Conservation (phyloP, 768 basidiomycete species). For the Hortiboletus flavorubellus region DNA sequence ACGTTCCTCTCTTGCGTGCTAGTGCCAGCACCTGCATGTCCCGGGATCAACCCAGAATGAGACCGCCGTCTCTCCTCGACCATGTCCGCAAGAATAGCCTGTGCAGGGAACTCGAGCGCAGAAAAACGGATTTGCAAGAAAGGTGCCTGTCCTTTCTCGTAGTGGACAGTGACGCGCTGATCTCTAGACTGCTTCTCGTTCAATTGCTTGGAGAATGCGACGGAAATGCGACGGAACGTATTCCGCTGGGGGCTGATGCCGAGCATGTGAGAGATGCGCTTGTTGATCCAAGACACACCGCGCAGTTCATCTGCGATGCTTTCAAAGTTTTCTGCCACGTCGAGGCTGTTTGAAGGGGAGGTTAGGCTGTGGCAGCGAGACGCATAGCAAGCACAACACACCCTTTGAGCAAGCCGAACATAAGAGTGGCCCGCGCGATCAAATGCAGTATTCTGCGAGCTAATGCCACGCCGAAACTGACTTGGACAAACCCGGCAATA, state of each 20-base stretch:
- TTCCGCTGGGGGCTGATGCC: slow-evolving; percentile 54
- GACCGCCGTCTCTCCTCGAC: slow-evolving; percentile 17
- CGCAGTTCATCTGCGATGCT: slow-evolving; percentile 40
- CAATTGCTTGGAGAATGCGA: slow-evolving; percentile 28
- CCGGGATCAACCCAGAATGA: slow-evolving; percentile 7
- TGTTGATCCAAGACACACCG: slow-evolving; percentile 17
- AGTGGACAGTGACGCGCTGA: slow-evolving; percentile 50
- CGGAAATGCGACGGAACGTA: slow-evolving; percentile 54
- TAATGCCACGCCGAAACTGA: slow-evolving; percentile 50
- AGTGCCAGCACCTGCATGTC: neutral
- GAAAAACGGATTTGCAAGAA: slow-evolving; percentile 57
- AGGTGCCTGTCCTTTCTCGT: slow-evolving; percentile 43
- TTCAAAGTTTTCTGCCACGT: slow-evolving; percentile 51
- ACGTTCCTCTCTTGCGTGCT: neutral
- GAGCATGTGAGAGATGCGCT: slow-evolving; percentile 39
- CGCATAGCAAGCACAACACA: slow-evolving; percentile 31
- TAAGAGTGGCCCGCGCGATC: slow-evolving; percentile 49
- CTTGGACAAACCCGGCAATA: slow-evolving; percentile 56
- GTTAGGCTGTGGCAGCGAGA: neutral
- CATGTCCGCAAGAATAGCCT: slow-evolving; percentile 11
- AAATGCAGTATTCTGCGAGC: slow-evolving; percentile 58
- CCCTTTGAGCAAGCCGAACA: slow-evolving; percentile 69
- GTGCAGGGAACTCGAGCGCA: slow-evolving; percentile 39
- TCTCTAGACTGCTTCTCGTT: slow-evolving; percentile 8
- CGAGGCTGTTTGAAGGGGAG: slow-evolving; percentile 38